phyloP scores from a whole-genome alignment of 139 green algal species.

The Micromonas pusilla region DNA sequence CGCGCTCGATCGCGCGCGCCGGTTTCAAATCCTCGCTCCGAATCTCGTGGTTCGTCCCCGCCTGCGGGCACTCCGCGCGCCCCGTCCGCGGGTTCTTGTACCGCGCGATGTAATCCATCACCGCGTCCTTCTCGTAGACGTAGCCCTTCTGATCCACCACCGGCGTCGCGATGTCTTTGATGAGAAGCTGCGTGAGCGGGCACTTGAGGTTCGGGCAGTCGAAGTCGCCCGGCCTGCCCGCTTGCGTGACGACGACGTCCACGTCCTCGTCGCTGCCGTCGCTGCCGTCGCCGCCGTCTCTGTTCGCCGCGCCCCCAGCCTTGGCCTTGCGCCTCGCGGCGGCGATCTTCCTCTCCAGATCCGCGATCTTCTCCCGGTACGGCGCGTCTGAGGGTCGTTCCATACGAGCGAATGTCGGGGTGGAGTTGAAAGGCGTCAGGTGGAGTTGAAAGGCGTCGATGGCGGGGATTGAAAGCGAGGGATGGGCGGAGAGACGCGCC shows the following conservation, averaged over 20 bases:
- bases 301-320: background rate
- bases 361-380: background rate
- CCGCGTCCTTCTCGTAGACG: constrained; percentile 11
- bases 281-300: background rate
- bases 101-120: background rate
- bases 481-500: no score
- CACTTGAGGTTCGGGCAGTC: constrained; percentile 5
- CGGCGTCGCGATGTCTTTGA: constrained; percentile 10
- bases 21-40: background rate
- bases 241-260: background rate
- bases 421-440: no score
- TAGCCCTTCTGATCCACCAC: constrained; percentile 12
- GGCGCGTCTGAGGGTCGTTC: no score
- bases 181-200: background rate
- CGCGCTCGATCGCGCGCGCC: background rate
- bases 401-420: no score
- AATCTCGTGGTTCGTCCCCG: background rate
- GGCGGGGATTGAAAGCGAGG: no score
- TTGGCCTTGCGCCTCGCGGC: no score
- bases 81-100: no score
- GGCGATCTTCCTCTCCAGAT: background rate
- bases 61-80: constrained; percentile 4
- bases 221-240: background rate
- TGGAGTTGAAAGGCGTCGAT: no score
- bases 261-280: background rate